phyloP scores from a whole-genome alignment of 345 rosid genomes.

The Passiflora organensis region DNA sequence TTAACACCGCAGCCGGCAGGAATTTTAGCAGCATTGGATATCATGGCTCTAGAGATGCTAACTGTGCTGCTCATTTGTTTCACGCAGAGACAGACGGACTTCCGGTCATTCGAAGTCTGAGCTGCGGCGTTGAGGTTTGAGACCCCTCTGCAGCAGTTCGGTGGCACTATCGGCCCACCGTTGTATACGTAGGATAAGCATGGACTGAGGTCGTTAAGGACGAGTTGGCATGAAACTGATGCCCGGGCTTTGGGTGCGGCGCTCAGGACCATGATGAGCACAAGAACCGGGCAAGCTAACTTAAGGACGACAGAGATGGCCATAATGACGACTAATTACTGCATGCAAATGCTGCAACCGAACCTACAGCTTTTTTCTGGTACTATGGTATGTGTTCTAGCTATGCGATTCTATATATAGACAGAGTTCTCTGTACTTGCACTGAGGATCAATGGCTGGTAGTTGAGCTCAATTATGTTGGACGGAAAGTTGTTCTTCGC shows the following conservation, averaged over 20 bases:
- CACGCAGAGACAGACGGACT: slow-evolving; percentile 30
- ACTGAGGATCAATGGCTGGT: no score
- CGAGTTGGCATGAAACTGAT: slow-evolving; percentile 8
- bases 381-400: no score
- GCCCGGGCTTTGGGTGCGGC: slow-evolving; percentile 1
- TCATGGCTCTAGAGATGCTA: background rate
- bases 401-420: no score
- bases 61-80: slow-evolving; percentile 11
- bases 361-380: no score
- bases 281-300: no score
- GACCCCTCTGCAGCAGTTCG: slow-evolving; percentile 29
- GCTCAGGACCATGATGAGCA: no score
- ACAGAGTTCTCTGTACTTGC: no score
- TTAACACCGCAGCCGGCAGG: slow-evolving; percentile 32
- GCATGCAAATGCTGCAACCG: no score
- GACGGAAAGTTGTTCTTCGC: no score
- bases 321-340: no score
- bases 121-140: slow-evolving; percentile 15
- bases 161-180: slow-evolving; percentile 16
- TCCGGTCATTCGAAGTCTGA: slow-evolving; percentile 25
- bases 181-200: slow-evolving; percentile 12
- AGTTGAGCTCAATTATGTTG: no score
- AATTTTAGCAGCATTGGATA: slow-evolving; percentile 21
- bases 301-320: no score
- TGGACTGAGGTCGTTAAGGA: slow-evolving; percentile 11